A percentile compares a stretch with the other conserved stretches of the same genome.
These are phyloP conservation scores for Malus hybrid DNA, from an alignment of 331 rosid genomes.

Conservation along the genomic window DNA sequence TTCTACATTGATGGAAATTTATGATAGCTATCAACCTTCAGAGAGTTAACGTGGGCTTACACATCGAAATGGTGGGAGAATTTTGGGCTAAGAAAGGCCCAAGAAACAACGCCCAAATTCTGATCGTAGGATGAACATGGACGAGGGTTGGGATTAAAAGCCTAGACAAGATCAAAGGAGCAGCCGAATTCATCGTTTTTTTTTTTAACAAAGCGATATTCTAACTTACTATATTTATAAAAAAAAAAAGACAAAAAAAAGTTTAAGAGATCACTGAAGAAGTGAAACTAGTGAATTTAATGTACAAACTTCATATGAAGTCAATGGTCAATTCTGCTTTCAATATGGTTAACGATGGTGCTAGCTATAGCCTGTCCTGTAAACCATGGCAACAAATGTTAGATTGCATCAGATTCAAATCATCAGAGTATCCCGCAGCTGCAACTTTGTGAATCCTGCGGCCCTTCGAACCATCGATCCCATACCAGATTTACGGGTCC, in stretches of 20 bases:
- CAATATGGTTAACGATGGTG: not conserved
- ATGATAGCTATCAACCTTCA: too few species aligned
- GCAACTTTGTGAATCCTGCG: conserved; percentile 60
- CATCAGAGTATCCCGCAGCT: conserved; percentile 60
- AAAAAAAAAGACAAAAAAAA: too few species aligned
- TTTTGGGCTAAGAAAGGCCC: not conserved
- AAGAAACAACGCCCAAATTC: not conserved
- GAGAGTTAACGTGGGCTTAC: not conserved
- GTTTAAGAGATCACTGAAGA: too few species aligned
- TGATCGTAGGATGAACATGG: not conserved
- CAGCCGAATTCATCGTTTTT: too few species aligned
- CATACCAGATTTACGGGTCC: conserved; percentile 57
- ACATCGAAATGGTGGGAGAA: not conserved
- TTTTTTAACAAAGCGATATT: too few species aligned
- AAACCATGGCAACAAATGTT: not conserved
- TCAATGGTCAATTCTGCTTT: not conserved
- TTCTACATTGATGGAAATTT: too few species aligned
- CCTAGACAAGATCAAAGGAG: not conserved
- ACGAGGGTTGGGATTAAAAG: not conserved
- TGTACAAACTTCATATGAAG: not conserved
- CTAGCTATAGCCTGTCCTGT: not conserved
- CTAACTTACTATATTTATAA: too few species aligned
- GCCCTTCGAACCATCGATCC: conserved; percentile 90
- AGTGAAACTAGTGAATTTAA: too few species aligned
- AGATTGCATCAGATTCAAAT: conserved; percentile 11